Evolutionary conservation across 106 monocot species (phyloP).

Genomic region (Dendrobium officinale): DNA sequence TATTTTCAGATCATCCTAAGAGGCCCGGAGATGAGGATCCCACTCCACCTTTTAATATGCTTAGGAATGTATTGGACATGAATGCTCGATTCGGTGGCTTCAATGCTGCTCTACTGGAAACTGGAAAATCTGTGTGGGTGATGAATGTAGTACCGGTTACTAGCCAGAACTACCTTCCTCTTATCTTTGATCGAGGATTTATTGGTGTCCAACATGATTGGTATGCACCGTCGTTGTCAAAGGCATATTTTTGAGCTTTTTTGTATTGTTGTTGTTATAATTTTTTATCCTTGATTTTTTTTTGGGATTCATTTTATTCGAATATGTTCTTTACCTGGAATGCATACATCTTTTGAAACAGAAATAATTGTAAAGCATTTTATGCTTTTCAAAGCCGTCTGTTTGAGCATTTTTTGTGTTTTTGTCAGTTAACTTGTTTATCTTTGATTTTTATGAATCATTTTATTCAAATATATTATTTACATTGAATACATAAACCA

Average conservation of each 20-base stretch:
- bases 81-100: slow-evolving; percentile 76
- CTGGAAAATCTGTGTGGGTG: slow-evolving; percentile 87
- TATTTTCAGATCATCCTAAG: slow-evolving; percentile 95
- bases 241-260: not conserved
- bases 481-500: not conserved
- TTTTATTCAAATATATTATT: not conserved
- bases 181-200: slow-evolving; percentile 83
- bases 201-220: slow-evolving; percentile 94
- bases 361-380: not conserved
- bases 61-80: slow-evolving; percentile 83
- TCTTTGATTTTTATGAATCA: not conserved
- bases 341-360: not conserved
- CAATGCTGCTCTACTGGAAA: slow-evolving; percentile 69
- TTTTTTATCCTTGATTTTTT: not conserved
- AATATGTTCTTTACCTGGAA: not conserved
- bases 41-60: slow-evolving; percentile 83
- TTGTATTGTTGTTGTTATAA: not conserved
- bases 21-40: slow-evolving; percentile 92
- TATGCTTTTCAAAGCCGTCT: too few relatives aligned
- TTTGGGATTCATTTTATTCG: not conserved
- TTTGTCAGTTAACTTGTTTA: not conserved
- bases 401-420: not conserved
- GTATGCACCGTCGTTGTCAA: slow-evolving; percentile 16
- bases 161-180: slow-evolving; percentile 54
- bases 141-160: slow-evolving; percentile 83